Evolutionary conservation across 257 asterid genomes (phyloP).

Genomic region (Nicotiana tabacum): DNA sequence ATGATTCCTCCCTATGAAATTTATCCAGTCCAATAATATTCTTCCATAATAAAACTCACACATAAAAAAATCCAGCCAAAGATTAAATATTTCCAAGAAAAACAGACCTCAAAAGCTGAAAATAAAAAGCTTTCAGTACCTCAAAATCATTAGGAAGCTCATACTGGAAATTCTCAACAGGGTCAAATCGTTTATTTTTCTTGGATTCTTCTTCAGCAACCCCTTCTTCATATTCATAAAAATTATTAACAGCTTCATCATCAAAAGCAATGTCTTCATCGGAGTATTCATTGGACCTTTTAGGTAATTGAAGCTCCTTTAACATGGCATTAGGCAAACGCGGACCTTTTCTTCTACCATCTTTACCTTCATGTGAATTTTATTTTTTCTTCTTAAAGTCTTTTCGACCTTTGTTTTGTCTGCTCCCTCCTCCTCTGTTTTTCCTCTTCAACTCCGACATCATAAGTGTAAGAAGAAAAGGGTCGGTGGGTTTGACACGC

Average conservation of each 20-base stretch:
- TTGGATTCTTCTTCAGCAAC: conserved; percentile 71
- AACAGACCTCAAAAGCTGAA: not conserved
- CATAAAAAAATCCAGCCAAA: not conserved
- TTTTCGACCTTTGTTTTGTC: not conserved
- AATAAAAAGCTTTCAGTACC: conserved; percentile 28
- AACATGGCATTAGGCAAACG: conserved; percentile 13
- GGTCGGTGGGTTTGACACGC: no score
- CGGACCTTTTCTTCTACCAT: conserved; percentile 2
- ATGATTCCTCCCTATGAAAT: not conserved
- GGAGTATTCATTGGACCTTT: conserved; percentile 9
- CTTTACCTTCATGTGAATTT: not conserved
- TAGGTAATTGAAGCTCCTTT: not conserved
- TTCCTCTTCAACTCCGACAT: not conserved
- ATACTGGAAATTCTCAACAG: conserved; percentile 64
- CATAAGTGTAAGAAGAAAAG: not conserved
- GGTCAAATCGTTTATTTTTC: conserved; percentile 69
- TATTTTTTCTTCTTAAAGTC: not conserved
- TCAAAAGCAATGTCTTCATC: conserved; percentile 36
- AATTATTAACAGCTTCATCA: conserved; percentile 28
- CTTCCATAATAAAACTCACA: not conserved
- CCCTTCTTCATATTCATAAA: conserved; percentile 80
- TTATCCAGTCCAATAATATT: not conserved
- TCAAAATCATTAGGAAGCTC: conserved; percentile 76
- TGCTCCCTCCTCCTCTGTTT: not conserved
- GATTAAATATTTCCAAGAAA: not conserved